Evolutionary conservation across 2,329 filamentous ascomycete genomes (phyloP), one percentile per base, ranked within the genome.

Genomic region (Clonostachys solani): DNA sequence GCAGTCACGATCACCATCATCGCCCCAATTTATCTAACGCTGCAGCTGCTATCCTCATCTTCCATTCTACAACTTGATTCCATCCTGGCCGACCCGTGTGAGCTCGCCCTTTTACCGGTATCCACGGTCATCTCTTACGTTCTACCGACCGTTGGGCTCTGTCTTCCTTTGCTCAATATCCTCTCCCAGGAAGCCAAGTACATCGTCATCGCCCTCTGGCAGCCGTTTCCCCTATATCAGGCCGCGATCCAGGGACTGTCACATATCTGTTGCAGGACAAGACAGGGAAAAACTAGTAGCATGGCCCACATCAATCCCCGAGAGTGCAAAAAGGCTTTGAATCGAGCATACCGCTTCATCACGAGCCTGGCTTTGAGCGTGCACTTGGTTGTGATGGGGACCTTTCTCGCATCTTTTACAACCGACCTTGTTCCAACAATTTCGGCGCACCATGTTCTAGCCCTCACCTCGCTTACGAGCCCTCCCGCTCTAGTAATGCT

Each of bases 151-250:
- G 16, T 45, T 13, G 23, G 16, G 12, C 34, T 50, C 12, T 33
- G 17, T 16, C 38, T 50, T 5, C 35, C 48, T 12, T 23, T 45
- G n/a, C 33, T 50, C 41, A 42, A 36, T 16, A 6, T 33, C 9
- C n/a, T 42, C 13, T 42, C 45, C 7, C 23, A 34, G 9, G 37
- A 42, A 12, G 35, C 16, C 8, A 45, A 36, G 18, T 44, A 40
- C 34, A 36, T 45, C 12, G 42, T 36, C 18, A 43, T 50, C 38
- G 48, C 48, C 16, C 37, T 50, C 15, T 50, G 48, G 48, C 48
- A 50, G 43, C 48, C 48, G 4, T 50, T 50, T 18, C 48, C 48
- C 6, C 45, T 50, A 6, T 47, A 47, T 34, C 48, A 50, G 18
- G 29, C 36, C 9, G 12, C 33, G 12, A 15, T 45, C 10, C 48